These are phyloP conservation scores for Coffea eugenioides DNA, from an alignment of 257 asterid genomes.

Conservation along the genomic window DNA sequence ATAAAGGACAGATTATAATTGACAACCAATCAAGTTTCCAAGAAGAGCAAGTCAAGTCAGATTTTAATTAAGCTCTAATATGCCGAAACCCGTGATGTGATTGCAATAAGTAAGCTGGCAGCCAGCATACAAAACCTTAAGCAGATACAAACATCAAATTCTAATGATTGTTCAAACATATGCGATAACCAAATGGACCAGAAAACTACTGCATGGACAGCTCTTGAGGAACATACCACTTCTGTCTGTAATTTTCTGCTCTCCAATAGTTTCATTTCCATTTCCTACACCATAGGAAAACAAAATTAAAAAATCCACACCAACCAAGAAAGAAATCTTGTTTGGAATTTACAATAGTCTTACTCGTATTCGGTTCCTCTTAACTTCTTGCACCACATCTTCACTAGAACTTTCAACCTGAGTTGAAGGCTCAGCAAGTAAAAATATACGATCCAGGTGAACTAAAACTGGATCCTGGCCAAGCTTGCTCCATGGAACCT, in stretches of 20 bases:
- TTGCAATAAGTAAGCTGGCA: neutral
- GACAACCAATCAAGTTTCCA: neutral
- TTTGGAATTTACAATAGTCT: constrained; percentile 28
- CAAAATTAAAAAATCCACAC: constrained; percentile 16
- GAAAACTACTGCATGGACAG: neutral
- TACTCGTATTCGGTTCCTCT: constrained; percentile 81
- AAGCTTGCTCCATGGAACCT: constrained; percentile 99
- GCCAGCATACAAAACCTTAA: neutral
- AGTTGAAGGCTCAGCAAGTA: constrained; percentile 98
- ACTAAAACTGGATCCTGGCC: constrained; percentile 98
- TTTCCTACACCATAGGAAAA: constrained; percentile 52
- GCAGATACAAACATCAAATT: neutral
- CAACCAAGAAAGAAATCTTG: constrained; percentile 11
- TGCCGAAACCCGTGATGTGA: neutral
- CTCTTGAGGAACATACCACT: constrained; percentile 54
- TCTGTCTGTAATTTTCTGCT: constrained; percentile 67
- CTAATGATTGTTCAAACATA: too few species aligned
- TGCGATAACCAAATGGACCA: neutral
- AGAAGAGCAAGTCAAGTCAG: neutral
- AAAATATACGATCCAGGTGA: constrained; percentile 80
- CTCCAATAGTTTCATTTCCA: constrained; percentile 89
- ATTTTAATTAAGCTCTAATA: neutral
- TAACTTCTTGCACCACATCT: constrained; percentile 92
- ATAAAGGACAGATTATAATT: neutral
- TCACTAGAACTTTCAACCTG: constrained; percentile 89